Conservation (phyloP, 1,139 yeast genomes). For the Candida sp. region DNA sequence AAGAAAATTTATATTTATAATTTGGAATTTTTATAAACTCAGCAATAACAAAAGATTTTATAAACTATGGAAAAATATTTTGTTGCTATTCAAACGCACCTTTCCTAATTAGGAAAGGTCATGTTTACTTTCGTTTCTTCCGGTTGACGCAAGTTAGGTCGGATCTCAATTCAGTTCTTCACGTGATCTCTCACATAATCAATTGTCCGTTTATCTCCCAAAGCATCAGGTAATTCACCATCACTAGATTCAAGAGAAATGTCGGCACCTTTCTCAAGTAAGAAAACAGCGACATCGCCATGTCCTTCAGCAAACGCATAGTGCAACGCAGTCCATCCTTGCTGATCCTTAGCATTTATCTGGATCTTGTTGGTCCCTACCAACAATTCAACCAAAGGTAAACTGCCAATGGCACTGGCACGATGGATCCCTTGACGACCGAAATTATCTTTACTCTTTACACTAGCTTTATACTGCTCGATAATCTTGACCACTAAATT, state of each 20-base stretch:
- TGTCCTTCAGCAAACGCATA: constrained; percentile 93
- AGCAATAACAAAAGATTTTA: background rate
- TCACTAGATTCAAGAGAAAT: constrained; percentile 42
- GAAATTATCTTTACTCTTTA: constrained; percentile 62
- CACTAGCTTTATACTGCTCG: constrained; percentile 51
- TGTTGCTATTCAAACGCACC: background rate
- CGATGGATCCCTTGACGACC: constrained; percentile 73
- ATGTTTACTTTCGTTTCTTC: constrained; percentile 7
- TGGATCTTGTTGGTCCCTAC: constrained; percentile 58
- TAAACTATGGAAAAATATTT: background rate
- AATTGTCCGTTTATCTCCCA: constrained; percentile 61
- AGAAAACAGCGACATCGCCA: constrained; percentile 66
- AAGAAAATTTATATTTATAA: background rate
- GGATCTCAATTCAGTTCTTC: background rate
- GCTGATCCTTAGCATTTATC: constrained; percentile 61
- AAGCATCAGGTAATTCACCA: constrained; percentile 57
- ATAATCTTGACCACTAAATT: constrained; percentile 52
- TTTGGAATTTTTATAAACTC: background rate
- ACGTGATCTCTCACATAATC: background rate
- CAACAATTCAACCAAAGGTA: constrained; percentile 47
- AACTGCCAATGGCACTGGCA: constrained; percentile 79
- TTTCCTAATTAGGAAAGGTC: constrained; percentile 7
- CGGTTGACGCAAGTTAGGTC: background rate
- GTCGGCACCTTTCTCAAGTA: constrained; percentile 72
- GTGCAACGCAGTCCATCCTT: constrained; percentile 86